Conservation (phyloP, 179 eudicot genomes). For the Patellifolia procumbens region DNA sequence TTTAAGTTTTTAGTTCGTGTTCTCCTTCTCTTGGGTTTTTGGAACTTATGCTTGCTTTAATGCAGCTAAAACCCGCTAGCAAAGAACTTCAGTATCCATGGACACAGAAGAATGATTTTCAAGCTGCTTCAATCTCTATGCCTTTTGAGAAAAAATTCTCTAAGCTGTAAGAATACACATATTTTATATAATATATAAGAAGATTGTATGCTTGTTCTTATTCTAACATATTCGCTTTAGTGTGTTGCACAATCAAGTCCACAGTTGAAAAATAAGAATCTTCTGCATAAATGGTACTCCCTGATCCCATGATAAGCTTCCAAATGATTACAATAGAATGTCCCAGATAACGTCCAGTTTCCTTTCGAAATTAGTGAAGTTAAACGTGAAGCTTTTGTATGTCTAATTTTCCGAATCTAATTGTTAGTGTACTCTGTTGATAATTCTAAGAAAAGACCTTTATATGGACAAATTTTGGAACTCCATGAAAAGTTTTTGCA, state of each 20-base stretch:
- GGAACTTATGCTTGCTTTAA: constrained; percentile 11
- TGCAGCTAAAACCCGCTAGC: constrained; percentile 48
- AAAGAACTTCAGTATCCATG: constrained; percentile 39
- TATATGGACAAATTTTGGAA: neutral
- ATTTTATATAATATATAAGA: neutral
- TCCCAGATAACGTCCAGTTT: neutral
- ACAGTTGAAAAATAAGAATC: neutral
- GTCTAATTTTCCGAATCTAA: neutral
- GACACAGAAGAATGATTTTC: constrained; percentile 49
- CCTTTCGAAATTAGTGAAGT: neutral
- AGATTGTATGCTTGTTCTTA: neutral
- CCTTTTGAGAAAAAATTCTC: constrained; percentile 56
- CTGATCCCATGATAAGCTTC: neutral
- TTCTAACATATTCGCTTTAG: constrained; percentile 12
- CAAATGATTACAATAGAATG: neutral
- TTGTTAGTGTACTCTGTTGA: neutral
- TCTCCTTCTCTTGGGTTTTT: neutral
- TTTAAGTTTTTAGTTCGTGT: neutral
- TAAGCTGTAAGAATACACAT: constrained; percentile 65
- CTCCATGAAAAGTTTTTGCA: neutral
- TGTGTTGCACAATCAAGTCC: constrained; percentile 11
- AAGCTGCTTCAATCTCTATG: constrained; percentile 42
- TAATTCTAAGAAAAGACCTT: neutral
- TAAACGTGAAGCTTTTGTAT: neutral
- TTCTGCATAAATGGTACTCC: constrained; percentile 18